Evolutionary conservation across 1,284 basidiomycete species (phyloP), one percentile per base, ranked within the genome.

Genomic region (Tilletiopsis washingtonensis): DNA sequence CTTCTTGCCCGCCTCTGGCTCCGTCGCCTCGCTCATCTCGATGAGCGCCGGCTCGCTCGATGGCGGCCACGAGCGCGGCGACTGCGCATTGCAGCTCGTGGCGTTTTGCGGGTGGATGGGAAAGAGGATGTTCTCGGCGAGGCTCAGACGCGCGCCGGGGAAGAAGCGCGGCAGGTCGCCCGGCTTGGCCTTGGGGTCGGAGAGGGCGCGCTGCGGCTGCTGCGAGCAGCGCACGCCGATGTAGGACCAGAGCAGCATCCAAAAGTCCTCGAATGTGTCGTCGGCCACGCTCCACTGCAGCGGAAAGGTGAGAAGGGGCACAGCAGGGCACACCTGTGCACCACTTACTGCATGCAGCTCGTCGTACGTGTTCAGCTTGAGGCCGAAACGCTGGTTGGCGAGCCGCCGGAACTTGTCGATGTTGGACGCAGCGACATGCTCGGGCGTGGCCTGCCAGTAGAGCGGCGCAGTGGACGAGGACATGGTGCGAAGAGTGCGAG

Each of bases 81-180:
- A 51, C 5, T 51, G 49, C 14, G 52, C 54, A 23, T n/a, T n/a
- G n/a, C 60, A 64, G 12, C 49, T 45, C 4, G 62, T 57, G 20
- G 36, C 14, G 39, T 64, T 64, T 15, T 24, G 9, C 3, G 62
- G 62, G 20, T 64, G 62, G n/a, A 57, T 51, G 14, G 62, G 62
- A 43, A 62, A 61, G 25, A 64, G 51, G 19, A 62, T 29, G 39
- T 59, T 62, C 27, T 12, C 59, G 53, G 15, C 59, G 55, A 1
- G 56, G 27, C 27, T 29, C 6, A 29, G 14, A 6, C 27, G 6
- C 14, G 27, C 32, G 19, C 32, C 41, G 17, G 19, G 6, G 41
- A 43, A 27, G 17, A n/a, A 27, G 17, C 41, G 6, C 27, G 27
- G 27, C 7, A 29, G 21, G 32, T 64, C 59, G 20, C 47, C 56